phyloP scores from a whole-genome alignment of 108 stramenopile species.

The Tribonema minus region DNA sequence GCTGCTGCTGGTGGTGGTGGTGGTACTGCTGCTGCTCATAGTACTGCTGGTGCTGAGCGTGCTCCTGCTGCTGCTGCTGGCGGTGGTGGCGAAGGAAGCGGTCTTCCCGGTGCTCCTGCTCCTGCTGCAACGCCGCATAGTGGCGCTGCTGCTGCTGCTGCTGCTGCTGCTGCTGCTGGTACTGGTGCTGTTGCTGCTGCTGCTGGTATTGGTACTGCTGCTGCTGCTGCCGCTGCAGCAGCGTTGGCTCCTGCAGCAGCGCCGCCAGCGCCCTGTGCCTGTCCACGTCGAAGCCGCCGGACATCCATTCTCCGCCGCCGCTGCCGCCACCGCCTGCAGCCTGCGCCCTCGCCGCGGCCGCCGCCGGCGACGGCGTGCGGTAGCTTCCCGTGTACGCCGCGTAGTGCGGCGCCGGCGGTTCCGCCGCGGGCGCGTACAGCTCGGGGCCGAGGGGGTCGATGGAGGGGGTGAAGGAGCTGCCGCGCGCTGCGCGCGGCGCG shows the following conservation, averaged over 20 bases:
- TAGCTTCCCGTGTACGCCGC: constrained; percentile 11
- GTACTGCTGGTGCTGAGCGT: neutral
- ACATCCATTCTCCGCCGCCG: no score
- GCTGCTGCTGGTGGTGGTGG: no score
- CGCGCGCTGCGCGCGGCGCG: no score
- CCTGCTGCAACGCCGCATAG: neutral
- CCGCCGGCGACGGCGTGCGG: neutral
- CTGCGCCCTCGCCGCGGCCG: neutral
- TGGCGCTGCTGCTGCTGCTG: neutral
- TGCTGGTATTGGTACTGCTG: no score
- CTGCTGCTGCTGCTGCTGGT: neutral
- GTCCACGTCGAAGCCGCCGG: no score
- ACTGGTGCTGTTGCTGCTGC: no score
- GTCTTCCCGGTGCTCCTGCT: neutral
- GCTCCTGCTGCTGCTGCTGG: neutral
- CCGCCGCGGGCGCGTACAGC: neutral
- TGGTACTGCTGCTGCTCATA: no score
- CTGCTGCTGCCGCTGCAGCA: neutral
- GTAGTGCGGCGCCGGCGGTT: neutral
- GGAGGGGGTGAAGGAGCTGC: constrained; percentile 8
- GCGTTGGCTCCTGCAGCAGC: neutral
- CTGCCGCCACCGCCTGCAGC: no score
- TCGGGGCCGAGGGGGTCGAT: constrained; percentile 1
- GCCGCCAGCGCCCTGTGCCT: neutral
- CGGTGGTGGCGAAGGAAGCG: neutral